Conservation (phyloP, 2,329 filamentous ascomycete genomes). For the Fusarium miscanthi region DNA sequence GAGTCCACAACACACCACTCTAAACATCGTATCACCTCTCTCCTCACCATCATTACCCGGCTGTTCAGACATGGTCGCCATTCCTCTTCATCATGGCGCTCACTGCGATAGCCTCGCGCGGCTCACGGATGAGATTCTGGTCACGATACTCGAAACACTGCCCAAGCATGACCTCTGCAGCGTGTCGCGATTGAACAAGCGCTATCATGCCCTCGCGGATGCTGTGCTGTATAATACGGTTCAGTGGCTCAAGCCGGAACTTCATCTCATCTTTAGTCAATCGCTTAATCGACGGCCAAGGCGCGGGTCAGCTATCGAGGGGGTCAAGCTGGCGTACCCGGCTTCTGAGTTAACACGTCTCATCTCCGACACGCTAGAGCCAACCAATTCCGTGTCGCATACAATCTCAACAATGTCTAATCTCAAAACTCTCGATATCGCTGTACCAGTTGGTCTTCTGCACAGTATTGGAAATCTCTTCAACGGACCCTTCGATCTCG, state of each 20-base stretch:
- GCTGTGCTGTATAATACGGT: conserved; percentile 60
- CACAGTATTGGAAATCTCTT: conserved; percentile 61
- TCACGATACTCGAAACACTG: conserved; percentile 54
- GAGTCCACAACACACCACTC: conserved; percentile 19
- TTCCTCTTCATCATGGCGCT: conserved; percentile 2
- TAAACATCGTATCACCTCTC: background rate
- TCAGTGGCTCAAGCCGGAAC: conserved; percentile 58
- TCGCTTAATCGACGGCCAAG: conserved; percentile 58
- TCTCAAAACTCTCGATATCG: conserved; percentile 58
- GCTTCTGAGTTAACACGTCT: conserved; percentile 56
- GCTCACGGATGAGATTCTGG: conserved; percentile 55
- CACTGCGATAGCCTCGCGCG: conserved; percentile 35
- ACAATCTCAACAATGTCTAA: conserved; percentile 63
- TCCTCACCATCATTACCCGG: background rate
- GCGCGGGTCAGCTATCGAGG: conserved; percentile 60
- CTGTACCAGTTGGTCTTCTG: conserved; percentile 57
- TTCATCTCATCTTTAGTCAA: conserved; percentile 61
- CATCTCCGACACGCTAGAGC: conserved; percentile 52
- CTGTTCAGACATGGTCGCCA: conserved; percentile 9
- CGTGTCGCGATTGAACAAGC: conserved; percentile 56
- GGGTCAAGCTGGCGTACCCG: conserved; percentile 59
- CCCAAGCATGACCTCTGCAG: conserved; percentile 56
- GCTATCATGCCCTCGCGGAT: conserved; percentile 58
- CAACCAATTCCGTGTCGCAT: conserved; percentile 57
- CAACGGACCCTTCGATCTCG: conserved; percentile 62